Percentiles rank a stretch among this genome's conserved stretches.
These are phyloP conservation scores for Erodium chrysanthum DNA, from an alignment of 441 rosid species.

Conservation along the genomic window DNA sequence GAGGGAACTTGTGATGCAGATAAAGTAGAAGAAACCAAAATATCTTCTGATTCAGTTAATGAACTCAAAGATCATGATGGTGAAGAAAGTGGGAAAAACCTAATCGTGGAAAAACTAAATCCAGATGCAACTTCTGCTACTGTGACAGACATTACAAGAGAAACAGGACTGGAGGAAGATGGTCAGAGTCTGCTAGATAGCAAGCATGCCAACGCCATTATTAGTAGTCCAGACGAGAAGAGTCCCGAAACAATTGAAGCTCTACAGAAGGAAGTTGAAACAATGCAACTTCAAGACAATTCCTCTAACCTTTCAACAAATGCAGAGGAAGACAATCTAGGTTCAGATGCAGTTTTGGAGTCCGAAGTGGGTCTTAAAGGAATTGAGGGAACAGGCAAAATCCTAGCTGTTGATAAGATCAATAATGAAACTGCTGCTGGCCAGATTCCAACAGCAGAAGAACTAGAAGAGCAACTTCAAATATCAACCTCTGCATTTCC, in stretches of 20 bases:
- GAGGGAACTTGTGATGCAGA: slow-evolving; percentile 16
- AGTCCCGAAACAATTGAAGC: not conserved
- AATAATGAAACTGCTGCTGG: slow-evolving; percentile 17
- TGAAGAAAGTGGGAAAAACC: slow-evolving; percentile 10
- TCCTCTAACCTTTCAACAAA: not conserved
- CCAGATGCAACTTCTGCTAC: slow-evolving; percentile 3
- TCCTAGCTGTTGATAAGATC: slow-evolving; percentile 15
- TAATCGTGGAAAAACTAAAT: slow-evolving; percentile 4
- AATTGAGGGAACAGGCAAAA: slow-evolving; percentile 7
- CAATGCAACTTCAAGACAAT: not conserved
- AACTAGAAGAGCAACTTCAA: slow-evolving; percentile 22
- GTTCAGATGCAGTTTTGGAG: slow-evolving; percentile 4
- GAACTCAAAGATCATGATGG: slow-evolving; percentile 11
- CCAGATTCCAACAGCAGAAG: slow-evolving; percentile 21
- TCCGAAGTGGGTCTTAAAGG: not conserved
- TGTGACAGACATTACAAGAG: not conserved
- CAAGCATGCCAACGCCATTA: not conserved
- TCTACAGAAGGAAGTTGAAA: slow-evolving; percentile 3
- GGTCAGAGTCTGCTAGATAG: not conserved
- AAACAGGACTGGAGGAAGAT: slow-evolving; percentile 3
- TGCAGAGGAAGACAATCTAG: slow-evolving; percentile 6
- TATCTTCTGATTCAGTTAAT: slow-evolving; percentile 4
- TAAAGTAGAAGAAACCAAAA: slow-evolving; percentile 14
- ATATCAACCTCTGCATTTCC: slow-evolving; percentile 20
- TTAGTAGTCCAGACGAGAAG: not conserved